Evolutionary conservation across 768 basidiomycete genomes (phyloP), one percentile per base, ranked within the genome.

Genomic region (Leccinum truebloodii): DNA sequence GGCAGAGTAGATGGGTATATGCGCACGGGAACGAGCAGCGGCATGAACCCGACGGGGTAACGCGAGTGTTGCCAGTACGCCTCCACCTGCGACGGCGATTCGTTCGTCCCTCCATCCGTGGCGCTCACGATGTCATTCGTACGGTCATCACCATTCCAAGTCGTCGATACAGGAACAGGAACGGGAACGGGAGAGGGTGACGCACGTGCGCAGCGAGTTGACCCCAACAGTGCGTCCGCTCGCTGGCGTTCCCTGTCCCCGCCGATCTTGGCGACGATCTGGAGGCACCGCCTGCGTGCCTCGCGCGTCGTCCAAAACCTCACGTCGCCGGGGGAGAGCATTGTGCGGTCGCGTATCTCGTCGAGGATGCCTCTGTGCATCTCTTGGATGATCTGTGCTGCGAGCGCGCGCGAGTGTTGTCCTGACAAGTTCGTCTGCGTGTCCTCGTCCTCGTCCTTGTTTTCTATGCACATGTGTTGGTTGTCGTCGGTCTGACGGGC

Each of bases 281-380:
- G 24, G 14, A 50, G 24, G 6, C 49, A 50, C 24, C 49, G 49
- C 3, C 39, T 35, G 13, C 83, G 83, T 0, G 92, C 92, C 69
- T 94, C 93, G 0, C 73, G 70, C 0, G 92, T 95, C 6, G 90
- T 87, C 89, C 91, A 96, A 61, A 94, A 93, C 52, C 83, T 79
- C 7, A 89, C 77, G 14, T 18, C 39, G 7, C 39, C 39, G 18
- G 1, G 39, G 18, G 14, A 16, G 39, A 39, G 16, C 39, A 1
- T 39, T 8, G 7, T 18, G 6, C 16, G 39, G 18, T 39, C 39
- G 39, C 39, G 39, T 39, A 93, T 79, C 60, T 90, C 89, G 56
- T 87, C 77, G 5, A 94, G 73, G 34, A 91, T 66, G 0, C 81
- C 80, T 55, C 77, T 82, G 8, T 76, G 71, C 84, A 90, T 90